Base-by-base conservation (phyloP, 2,329 filamentous ascomycete genomes). In the Colletotrichum lini region DNA sequence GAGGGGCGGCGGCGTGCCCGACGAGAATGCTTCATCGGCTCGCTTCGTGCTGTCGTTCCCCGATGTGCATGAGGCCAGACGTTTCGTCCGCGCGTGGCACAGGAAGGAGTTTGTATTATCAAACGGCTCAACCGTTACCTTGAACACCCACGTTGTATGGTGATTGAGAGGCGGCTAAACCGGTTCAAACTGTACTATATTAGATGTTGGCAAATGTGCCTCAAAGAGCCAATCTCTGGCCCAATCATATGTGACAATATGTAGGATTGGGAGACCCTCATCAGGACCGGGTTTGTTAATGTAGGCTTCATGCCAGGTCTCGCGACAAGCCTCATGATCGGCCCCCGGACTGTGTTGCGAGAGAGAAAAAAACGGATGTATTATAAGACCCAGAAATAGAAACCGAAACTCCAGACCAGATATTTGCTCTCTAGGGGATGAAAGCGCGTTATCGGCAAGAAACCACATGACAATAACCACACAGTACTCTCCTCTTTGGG, bases 351-450 rank as follows among this genome's bases (percentile, higher is more conserved):
- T 35, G n/a, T 26, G 7, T n/a, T n/a, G n/a, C 18, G n/a, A 47
- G 35, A 49, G 61, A 47, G 52, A 64, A 49, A 66, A 47, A 53
- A 64, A 71, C 72, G 47, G 57, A 67, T 79, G 79, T 83, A 85
- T 84, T 84, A 84, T 78, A 80, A 53, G 49, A 54, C 54, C 79
- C 82, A 76, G 77, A 78, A 80, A 79, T 76, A 81, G n/a, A 69
- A 84, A 79, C 80, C 82, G 80, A 80, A 85, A 86, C 84, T 86
- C 84, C 84, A 78, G 78, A 83, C 83, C 83, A 78, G 77, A 80
- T 81, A 83, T 81, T 81, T 82, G 79, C 80, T 83, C 80, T 81
- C 79, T 80, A 70, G 47, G 59, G 61, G 76, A 77, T 74, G 78
- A 59, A 53, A 62, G 54, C 30, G 66, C 61, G 66, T 65, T 60